phyloP scores from a whole-genome alignment of 768 basidiomycete genomes.

The Sistotremastrum suecicum region DNA sequence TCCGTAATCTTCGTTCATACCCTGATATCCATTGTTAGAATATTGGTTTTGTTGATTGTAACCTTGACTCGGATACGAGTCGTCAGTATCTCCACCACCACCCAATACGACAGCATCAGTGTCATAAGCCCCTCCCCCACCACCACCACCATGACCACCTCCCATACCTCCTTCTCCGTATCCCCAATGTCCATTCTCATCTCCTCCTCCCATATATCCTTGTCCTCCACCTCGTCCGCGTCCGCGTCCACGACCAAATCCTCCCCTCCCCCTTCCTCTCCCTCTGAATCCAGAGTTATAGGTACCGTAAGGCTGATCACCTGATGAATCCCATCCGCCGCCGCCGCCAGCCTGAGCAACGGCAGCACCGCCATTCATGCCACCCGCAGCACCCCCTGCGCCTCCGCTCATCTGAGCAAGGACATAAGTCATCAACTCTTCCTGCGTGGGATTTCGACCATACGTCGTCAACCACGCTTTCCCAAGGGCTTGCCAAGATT shows the following conservation, averaged over 20 bases:
- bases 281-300: neutral
- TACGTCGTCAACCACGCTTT: constrained; percentile 62
- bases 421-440: constrained; percentile 66
- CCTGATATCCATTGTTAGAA: neutral
- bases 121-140: constrained; percentile 19
- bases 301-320: neutral
- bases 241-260: constrained; percentile 18
- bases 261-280: constrained; percentile 1
- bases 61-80: constrained; percentile 31
- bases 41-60: constrained; percentile 10
- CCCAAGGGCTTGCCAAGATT: constrained; percentile 71
- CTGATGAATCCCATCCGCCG: no score
- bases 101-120: constrained; percentile 13
- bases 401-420: constrained; percentile 21
- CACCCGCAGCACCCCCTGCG: constrained; percentile 8
- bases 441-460: constrained; percentile 54
- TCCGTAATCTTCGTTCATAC: neutral
- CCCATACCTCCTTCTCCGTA: constrained; percentile 33
- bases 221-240: constrained; percentile 21
- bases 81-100: neutral
- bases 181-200: constrained; percentile 17
- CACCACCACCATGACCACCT: constrained; percentile 24
- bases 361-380: constrained; percentile 3
- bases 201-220: constrained; percentile 17
- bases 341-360: neutral